Conservation (phyloP, 345 rosid species). For the Schrenkiella parvula region DNA sequence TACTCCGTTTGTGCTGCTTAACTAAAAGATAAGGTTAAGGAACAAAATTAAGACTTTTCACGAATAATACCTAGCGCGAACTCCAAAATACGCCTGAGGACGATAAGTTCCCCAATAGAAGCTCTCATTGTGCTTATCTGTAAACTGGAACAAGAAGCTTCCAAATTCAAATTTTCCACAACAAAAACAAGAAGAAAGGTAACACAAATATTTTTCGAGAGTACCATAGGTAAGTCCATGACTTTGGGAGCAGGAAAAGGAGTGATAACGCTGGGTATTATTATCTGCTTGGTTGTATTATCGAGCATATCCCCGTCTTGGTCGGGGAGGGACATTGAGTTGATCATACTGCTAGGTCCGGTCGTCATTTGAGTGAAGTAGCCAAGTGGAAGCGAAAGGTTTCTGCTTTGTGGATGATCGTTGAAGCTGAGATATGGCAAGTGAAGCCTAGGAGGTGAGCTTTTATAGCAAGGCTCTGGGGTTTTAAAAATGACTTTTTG, state of each 20-base stretch:
- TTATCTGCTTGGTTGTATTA: conserved; percentile 22
- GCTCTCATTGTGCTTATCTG: conserved; percentile 74
- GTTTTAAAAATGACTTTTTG: background rate
- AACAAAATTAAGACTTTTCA: background rate
- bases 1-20: background rate
- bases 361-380: too few relatives aligned
- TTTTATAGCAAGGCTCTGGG: background rate
- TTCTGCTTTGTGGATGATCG: background rate
- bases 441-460: background rate
- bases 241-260: conserved; percentile 79
- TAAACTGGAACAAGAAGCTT: conserved; percentile 47
- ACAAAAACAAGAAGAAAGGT: background rate
- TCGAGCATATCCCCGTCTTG: conserved; percentile 22
- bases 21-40: background rate
- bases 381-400: background rate
- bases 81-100: conserved; percentile 81
- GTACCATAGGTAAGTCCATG: conserved; percentile 65
- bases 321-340: too few relatives aligned
- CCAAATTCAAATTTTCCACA: background rate
- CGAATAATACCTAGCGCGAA: conserved; percentile 62
- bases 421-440: background rate
- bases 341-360: too few relatives aligned
- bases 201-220: background rate
- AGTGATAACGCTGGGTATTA: conserved; percentile 60
- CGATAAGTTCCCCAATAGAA: conserved; percentile 91